Base-by-base conservation (phyloP, 352 stramenopile species). In the Phytophthora nicotianae region DNA sequence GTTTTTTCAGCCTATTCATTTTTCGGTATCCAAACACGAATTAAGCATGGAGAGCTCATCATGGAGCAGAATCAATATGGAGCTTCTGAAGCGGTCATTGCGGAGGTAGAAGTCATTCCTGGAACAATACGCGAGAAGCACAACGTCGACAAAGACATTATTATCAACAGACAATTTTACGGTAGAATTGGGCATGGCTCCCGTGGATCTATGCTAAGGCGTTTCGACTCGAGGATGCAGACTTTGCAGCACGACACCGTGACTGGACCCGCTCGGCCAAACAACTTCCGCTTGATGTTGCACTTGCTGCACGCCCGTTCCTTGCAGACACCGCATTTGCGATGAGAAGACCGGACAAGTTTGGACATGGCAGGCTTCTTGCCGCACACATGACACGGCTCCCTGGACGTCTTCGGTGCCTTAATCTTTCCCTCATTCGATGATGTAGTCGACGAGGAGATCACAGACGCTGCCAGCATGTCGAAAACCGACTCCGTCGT, bases 221-320 rank as follows among this genome's bases (percentile, higher is more conserved):
- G 43, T 20, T 76, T 81, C 16, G 69, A 68, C 13, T 65, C 66
- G 27, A 81, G 42, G 19, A 84, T 75, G 49, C 75, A 84, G 1
- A 68, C 16, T 54, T 74, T 81, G 42, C 75, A 84, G 58, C 72
- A 81, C 13, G 54, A 14, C 6, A 74, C 51, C 26, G 60, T 66
- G 6, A 79, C 62, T n/a, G 75, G 63, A 9, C 62, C 63, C 1
- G 58, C 52, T 6, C 48, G 55, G 0, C 62, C 72, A 16, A 75
- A 67, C 24, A 84, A 43, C 13, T 66, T 70, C 20, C 72, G 62
- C 24, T 77, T 79, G 40, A 81, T 54, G 47, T 70, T 65, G 55
- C 75, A 84, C 40, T 77, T 81, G 38, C 61, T 67, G 54, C 75
- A 84, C 11, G 60, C 53, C 10, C 53, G 49, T 27, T 68, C 46